Conservation (phyloP, 2,329 filamentous ascomycete species). For the Harringtonia lauricola region DNA sequence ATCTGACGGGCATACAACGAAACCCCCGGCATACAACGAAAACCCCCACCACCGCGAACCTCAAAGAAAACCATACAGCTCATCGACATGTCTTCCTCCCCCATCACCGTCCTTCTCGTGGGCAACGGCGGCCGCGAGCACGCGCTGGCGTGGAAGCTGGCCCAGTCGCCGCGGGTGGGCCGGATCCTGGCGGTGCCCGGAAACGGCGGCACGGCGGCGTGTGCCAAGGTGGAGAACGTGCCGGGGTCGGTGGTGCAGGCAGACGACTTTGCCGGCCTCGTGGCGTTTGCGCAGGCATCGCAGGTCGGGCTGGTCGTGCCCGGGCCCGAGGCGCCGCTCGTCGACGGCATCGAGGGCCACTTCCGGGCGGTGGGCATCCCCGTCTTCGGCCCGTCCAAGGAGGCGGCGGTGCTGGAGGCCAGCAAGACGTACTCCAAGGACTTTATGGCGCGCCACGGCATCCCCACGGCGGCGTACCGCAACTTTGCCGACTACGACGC, state of each 20-base stretch:
- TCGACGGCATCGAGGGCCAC: conserved; percentile 77
- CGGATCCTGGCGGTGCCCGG: conserved; percentile 63
- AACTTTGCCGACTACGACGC: conserved; percentile 74
- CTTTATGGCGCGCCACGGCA: conserved; percentile 85
- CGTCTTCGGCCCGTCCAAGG: conserved; percentile 76
- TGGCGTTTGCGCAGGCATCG: conserved; percentile 62
- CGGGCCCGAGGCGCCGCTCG: conserved; percentile 87
- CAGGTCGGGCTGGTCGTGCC: conserved; percentile 75
- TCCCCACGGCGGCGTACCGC: conserved; percentile 83
- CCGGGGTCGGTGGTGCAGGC: conserved; percentile 50
- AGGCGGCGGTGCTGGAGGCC: conserved; percentile 83
- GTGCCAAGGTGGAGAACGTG: conserved; percentile 60
- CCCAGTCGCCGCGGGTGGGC: conserved; percentile 68
- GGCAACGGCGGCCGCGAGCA: conserved; percentile 94
- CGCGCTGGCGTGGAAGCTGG: conserved; percentile 86
- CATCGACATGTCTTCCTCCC: not conserved
- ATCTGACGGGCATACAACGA: no score
- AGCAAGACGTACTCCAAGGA: conserved; percentile 97
- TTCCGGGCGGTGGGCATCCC: conserved; percentile 66
- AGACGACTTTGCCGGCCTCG: conserved; percentile 68
- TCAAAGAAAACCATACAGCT: no score
- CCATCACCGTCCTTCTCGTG: conserved; percentile 56
- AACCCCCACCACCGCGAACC: no score
- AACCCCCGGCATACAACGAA: not conserved
- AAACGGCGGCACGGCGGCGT: conserved; percentile 74